Evolutionary conservation across 1,139 yeast genomes (phyloP).

Genomic region (Suhomyces bokatorum): DNA sequence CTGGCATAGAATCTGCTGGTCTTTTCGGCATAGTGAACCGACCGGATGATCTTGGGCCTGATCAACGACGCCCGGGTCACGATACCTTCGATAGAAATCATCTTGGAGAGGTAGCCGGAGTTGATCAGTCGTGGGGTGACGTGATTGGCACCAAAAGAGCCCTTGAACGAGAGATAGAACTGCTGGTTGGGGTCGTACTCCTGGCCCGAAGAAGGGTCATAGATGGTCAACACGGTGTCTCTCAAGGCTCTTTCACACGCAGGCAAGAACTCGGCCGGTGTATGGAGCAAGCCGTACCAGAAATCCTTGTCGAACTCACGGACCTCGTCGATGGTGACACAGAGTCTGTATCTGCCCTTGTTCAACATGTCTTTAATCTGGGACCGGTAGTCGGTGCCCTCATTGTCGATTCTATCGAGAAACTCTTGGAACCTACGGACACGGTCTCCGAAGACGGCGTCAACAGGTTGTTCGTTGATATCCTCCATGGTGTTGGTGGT

Average conservation of each 20-base stretch:
- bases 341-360: slow-evolving; percentile 64
- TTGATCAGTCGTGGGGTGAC: slow-evolving; percentile 87
- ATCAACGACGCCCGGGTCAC: slow-evolving; percentile 92
- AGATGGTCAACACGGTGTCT: slow-evolving; percentile 73
- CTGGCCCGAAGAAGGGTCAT: slow-evolving; percentile 51
- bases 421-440: slow-evolving; percentile 89
- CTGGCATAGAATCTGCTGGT: slow-evolving; percentile 85
- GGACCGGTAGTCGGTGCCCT: slow-evolving; percentile 61
- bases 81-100: slow-evolving; percentile 92
- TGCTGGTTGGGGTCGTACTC: slow-evolving; percentile 61
- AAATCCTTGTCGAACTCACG: slow-evolving; percentile 78
- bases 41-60: slow-evolving; percentile 86
- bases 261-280: slow-evolving; percentile 85
- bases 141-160: slow-evolving; percentile 87
- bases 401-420: slow-evolving; percentile 55
- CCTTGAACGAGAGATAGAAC: slow-evolving; percentile 80
- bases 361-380: slow-evolving; percentile 71
- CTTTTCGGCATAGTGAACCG: slow-evolving; percentile 90
- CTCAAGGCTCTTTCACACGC: slow-evolving; percentile 86
- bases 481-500: slow-evolving; percentile 20
- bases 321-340: slow-evolving; percentile 80
- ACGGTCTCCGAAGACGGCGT: slow-evolving; percentile 70
- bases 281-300: slow-evolving; percentile 74
- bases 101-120: slow-evolving; percentile 71
- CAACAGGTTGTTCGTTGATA: slow-evolving; percentile 37